Conservation (phyloP, 257 asterid species). For the Ajuga chamaepitys region DNA sequence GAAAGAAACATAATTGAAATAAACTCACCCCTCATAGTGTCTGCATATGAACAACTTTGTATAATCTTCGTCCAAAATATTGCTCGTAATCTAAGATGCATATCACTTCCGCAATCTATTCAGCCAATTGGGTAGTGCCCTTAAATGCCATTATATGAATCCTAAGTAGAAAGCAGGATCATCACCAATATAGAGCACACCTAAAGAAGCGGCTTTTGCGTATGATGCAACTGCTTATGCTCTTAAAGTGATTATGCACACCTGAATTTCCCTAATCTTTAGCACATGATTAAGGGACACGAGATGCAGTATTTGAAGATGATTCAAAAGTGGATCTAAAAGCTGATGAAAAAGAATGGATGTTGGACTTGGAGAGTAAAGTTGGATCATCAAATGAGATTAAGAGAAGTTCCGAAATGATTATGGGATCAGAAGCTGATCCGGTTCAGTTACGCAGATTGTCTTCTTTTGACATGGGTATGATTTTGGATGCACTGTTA, state of each 20-base stretch:
- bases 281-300: slow-evolving; percentile 27
- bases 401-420: slow-evolving; percentile 26
- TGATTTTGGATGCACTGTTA: slow-evolving; percentile 77
- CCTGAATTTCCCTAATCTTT: slow-evolving; percentile 36
- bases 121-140: too few species aligned
- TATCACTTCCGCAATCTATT: too few species aligned
- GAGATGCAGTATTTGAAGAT: background rate
- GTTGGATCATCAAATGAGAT: slow-evolving; percentile 12
- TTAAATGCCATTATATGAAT: too few species aligned
- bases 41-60: too few species aligned
- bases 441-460: slow-evolving; percentile 61
- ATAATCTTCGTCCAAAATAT: too few species aligned
- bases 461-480: slow-evolving; percentile 84
- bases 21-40: too few species aligned
- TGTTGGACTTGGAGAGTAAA: slow-evolving; percentile 13
- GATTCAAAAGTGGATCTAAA: background rate
- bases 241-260: slow-evolving; percentile 40
- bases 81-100: too few species aligned
- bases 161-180: too few species aligned
- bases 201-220: slow-evolving; percentile 41
- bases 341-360: slow-evolving; percentile 1
- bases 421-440: slow-evolving; percentile 11
- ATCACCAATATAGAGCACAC: too few species aligned
- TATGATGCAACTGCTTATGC: slow-evolving; percentile 44
- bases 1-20: too few species aligned